These are phyloP conservation scores for Penicillium oxalicum DNA, from an alignment of 2,329 filamentous ascomycete genomes.

Conservation along the genomic window DNA sequence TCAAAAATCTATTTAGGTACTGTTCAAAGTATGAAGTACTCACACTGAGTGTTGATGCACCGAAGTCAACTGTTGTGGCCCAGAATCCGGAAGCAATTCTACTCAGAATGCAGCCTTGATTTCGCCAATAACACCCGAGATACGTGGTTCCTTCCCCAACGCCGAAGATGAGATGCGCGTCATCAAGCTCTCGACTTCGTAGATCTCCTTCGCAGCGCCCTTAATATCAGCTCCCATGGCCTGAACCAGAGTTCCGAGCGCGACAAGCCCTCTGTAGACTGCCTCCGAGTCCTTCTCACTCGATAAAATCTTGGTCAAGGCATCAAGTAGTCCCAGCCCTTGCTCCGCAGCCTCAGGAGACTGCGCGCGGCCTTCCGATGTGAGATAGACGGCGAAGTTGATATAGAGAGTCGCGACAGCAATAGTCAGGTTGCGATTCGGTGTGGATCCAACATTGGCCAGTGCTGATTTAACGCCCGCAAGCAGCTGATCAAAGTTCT, in stretches of 20 bases:
- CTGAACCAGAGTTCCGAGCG: conserved; percentile 67
- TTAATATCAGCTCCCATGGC: conserved; percentile 56
- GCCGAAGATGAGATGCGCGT: conserved; percentile 43
- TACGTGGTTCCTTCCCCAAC: conserved; percentile 53
- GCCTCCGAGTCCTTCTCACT: conserved; percentile 73
- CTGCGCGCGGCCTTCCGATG: conserved; percentile 37
- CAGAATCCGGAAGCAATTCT: not conserved
- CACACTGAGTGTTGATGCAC: too few relatives aligned
- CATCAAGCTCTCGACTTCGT: conserved; percentile 47
- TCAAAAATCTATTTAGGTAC: too few relatives aligned
- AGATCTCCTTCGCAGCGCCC: conserved; percentile 52
- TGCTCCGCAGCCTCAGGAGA: conserved; percentile 42
- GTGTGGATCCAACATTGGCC: conserved; percentile 44
- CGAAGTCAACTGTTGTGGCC: not conserved
- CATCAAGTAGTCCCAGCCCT: conserved; percentile 52
- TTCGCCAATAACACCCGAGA: conserved; percentile 55
- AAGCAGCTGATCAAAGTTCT: conserved; percentile 56
- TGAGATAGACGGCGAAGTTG: conserved; percentile 74
- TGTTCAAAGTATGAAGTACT: too few relatives aligned
- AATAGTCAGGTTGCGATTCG: conserved; percentile 74
- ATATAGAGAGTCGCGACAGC: conserved; percentile 76
- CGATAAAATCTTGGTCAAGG: conserved; percentile 58
- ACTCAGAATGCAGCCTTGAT: conserved; percentile 42
- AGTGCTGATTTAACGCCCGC: conserved; percentile 59
- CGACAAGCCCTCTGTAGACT: conserved; percentile 74